Evolutionary conservation across 73 alveolate genomes (phyloP), one percentile per base, ranked within the genome.

Genomic region (Paramecium bursaria): DNA sequence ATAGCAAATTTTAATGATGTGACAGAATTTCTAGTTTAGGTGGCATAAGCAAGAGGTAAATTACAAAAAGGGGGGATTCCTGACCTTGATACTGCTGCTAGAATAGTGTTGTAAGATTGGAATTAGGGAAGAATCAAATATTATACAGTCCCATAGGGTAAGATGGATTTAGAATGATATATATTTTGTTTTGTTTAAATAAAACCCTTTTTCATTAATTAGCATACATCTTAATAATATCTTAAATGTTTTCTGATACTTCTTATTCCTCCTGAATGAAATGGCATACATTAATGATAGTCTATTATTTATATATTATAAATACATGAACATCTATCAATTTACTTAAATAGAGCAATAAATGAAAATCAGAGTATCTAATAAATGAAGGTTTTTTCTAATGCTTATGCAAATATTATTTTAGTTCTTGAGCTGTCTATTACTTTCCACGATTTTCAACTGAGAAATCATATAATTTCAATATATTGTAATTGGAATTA

Each of bases 391-490:
- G 85, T 54, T 88, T 92, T 26, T 88, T 90, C 85, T 93, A 87
- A 75, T 88, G 93, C 86, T 92, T 94, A 74, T 90, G 91, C 42
- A 97, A 86, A 87, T 92, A 94, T 48, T 91, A 92, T 49, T 95
- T 90, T 19, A 94, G 55, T 79, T 93, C 97, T 23, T 86, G 75
- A 46, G 75, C 77, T 46, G 50, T 48, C 21, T 42, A 26, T 0
- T 31, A 14, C 2, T 44, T 49, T 86, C 50, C 79, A 91, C 99
- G 91, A 50, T 95, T 93, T 27, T 77, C 80, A 3, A 91, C 94
- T 13, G 98, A 98, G 92, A 97, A 97, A 85, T 97, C 99, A 87
- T 95, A 95, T 61, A 92, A 87, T 85, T 97, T 91, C 52, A 97
- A 75, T n/a, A 93, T 91, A 80, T 82, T 93, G 85, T 87, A 94